These are phyloP conservation scores for Russula griseocarnosa DNA, from an alignment of 768 basidiomycete species.

Conservation along the genomic window DNA sequence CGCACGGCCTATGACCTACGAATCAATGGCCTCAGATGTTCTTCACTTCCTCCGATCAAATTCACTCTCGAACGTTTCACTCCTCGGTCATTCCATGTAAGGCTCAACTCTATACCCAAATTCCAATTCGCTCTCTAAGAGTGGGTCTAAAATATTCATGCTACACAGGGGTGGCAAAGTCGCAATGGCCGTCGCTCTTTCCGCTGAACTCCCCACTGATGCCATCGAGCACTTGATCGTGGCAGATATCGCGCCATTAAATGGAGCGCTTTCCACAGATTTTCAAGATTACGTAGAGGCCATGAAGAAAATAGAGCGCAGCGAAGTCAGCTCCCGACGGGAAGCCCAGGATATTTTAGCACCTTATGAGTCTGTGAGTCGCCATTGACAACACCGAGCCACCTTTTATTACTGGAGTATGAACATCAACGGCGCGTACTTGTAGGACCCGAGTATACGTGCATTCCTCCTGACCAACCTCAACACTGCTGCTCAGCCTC, in stretches of 20 bases:
- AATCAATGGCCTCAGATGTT: slow-evolving; percentile 76
- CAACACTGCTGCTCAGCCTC: slow-evolving; percentile 37
- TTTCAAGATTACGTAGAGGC: slow-evolving; percentile 62
- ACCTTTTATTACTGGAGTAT: background rate
- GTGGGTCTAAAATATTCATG: background rate
- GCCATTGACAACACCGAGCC: background rate
- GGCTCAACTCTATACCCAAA: slow-evolving; percentile 29
- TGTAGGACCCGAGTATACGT: slow-evolving; percentile 65
- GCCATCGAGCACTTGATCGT: slow-evolving; percentile 59
- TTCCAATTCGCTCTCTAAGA: background rate
- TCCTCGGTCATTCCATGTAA: slow-evolving; percentile 90
- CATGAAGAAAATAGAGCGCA: slow-evolving; percentile 69
- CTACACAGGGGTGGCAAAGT: slow-evolving; percentile 80
- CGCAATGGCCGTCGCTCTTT: slow-evolving; percentile 67
- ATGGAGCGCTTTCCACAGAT: slow-evolving; percentile 53
- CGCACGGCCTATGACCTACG: slow-evolving; percentile 65
- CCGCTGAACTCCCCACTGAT: slow-evolving; percentile 39
- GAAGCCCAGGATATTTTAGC: slow-evolving; percentile 66
- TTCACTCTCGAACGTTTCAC: slow-evolving; percentile 55
- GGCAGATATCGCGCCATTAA: slow-evolving; percentile 77
- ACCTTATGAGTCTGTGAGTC: slow-evolving; percentile 56
- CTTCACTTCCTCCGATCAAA: slow-evolving; percentile 57
- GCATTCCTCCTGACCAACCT: slow-evolving; percentile 88
- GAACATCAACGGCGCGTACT: background rate
- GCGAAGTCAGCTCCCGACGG: slow-evolving; percentile 54